Conservation (phyloP, 441 rosid genomes). For the Manihot esculenta region DNA sequence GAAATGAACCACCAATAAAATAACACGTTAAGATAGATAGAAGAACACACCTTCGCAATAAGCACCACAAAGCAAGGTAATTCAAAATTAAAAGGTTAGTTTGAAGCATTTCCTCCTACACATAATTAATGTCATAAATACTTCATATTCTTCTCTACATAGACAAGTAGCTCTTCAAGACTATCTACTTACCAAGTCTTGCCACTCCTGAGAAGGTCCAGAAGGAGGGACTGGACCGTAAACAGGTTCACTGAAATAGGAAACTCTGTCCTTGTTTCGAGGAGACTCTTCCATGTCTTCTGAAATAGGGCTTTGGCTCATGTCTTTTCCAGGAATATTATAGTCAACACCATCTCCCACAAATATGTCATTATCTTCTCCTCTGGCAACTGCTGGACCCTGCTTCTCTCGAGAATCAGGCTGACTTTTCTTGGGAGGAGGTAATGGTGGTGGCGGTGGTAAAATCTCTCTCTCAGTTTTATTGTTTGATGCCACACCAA, state of each 20-base stretch:
- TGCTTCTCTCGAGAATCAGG: constrained; percentile 56
- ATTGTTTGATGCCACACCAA: constrained; percentile 35
- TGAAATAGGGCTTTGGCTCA: constrained; percentile 79
- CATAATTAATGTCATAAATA: neutral
- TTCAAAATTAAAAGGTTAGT: neutral
- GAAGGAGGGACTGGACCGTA: constrained; percentile 84
- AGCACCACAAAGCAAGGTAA: constrained; percentile 8
- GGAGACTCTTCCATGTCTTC: constrained; percentile 99
- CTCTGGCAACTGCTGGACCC: constrained; percentile 54
- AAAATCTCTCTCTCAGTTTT: constrained; percentile 49
- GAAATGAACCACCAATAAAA: constrained; percentile 22
- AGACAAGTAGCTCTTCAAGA: neutral
- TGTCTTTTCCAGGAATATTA: constrained; percentile 70
- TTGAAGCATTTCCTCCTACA: constrained; percentile 5
- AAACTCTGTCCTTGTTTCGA: constrained; percentile 65
- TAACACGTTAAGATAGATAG: constrained; percentile 3
- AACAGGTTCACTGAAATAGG: constrained; percentile 68
- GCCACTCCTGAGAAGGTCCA: constrained; percentile 73
- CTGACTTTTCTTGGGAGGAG: constrained; percentile 41
- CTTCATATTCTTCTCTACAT: neutral
- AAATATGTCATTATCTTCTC: constrained; percentile 83
- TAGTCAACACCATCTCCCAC: constrained; percentile 84
- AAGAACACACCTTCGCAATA: neutral
- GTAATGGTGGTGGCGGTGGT: constrained; percentile 73
- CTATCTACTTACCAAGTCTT: constrained; percentile 56